phyloP scores from a whole-genome alignment of 2,329 filamentous ascomycete genomes.

The Botrytis pseudocinerea region DNA sequence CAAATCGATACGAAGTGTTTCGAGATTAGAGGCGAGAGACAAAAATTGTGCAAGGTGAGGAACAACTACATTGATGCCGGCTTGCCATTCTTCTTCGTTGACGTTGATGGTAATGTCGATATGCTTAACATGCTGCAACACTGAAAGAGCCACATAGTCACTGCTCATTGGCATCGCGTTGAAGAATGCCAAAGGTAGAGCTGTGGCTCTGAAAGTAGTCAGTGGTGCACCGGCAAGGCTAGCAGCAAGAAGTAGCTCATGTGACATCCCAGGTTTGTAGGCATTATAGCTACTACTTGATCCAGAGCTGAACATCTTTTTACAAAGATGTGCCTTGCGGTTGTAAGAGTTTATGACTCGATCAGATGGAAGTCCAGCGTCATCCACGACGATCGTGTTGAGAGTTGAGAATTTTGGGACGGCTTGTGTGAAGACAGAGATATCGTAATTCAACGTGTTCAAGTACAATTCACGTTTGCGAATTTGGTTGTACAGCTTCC shows the following conservation, averaged over 20 bases:
- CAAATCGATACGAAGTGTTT: background rate
- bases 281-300: background rate
- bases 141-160: background rate
- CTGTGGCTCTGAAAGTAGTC: background rate
- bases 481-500: background rate
- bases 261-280: background rate
- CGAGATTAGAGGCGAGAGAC: background rate
- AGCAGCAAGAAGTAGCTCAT: background rate
- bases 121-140: background rate
- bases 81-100: background rate
- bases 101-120: background rate
- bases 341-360: background rate
- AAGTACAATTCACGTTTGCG: background rate
- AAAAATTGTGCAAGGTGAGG: background rate
- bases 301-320: background rate
- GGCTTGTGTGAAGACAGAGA: background rate
- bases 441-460: background rate
- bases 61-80: background rate
- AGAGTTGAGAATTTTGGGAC: background rate
- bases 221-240: background rate
- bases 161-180: background rate
- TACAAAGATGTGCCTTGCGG: background rate
- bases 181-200: background rate
- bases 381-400: background rate
- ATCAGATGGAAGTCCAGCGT: background rate